Conservation (phyloP, 2,329 filamentous ascomycete genomes). For the Pseudocercospora fijiensis region DNA sequence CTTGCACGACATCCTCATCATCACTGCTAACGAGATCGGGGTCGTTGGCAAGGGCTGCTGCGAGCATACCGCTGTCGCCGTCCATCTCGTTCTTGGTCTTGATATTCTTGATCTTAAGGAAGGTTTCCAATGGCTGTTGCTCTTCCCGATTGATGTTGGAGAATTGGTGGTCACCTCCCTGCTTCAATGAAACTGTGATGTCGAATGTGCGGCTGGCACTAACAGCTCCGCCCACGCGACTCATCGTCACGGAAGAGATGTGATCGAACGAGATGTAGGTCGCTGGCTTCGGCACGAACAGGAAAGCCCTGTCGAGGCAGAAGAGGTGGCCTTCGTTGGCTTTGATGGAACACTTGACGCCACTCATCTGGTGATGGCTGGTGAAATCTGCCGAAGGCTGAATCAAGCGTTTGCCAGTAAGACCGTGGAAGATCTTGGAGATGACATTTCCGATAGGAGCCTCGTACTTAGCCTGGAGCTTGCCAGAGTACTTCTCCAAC, state of each 20-base stretch:
- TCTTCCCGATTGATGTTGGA: constrained; percentile 99
- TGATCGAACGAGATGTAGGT: constrained; percentile 97
- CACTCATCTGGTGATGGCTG: constrained; percentile 87
- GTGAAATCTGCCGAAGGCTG: constrained; percentile 92
- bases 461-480: constrained; percentile 85
- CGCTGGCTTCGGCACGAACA: constrained; percentile 97
- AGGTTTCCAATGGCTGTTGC: constrained; percentile 91
- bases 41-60: constrained; percentile 72
- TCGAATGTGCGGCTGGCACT: constrained; percentile 95
- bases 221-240: constrained; percentile 88
- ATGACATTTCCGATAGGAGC: constrained; percentile 91
- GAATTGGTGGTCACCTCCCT: constrained; percentile 86
- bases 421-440: constrained; percentile 88
- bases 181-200: constrained; percentile 89
- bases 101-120: constrained; percentile 94
- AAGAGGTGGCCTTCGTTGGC: constrained; percentile 97
- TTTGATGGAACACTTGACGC: constrained; percentile 99
- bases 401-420: constrained; percentile 93
- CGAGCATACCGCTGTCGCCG: constrained; percentile 73
- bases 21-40: constrained; percentile 82
- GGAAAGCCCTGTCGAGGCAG: constrained; percentile 96
- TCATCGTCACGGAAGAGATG: constrained; percentile 88
- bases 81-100: constrained; percentile 99
- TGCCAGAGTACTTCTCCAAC: constrained; percentile 86
- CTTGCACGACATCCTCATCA: constrained; percentile 71